Percentiles rank a stretch among this genome's conserved stretches.
Conservation (phyloP, 345 rosid genomes). For the Melastoma malabathricum region DNA sequence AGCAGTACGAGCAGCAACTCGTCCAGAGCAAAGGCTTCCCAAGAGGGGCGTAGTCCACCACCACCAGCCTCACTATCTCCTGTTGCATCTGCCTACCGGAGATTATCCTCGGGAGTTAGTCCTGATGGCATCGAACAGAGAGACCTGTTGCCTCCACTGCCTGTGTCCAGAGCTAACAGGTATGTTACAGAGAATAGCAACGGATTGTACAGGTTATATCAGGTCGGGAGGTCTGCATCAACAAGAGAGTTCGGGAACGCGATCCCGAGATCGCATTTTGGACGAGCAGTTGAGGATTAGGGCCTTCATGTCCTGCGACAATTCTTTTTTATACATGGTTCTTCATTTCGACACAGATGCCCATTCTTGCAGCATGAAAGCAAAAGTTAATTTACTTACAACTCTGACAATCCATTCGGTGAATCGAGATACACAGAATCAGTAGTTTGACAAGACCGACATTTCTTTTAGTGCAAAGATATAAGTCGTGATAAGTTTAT, state of each 20-base stretch:
- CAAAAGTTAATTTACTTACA: no score
- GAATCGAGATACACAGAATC: no score
- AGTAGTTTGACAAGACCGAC: no score
- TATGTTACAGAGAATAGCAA: slow-evolving; percentile 8
- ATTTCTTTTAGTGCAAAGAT: no score
- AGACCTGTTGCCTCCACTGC: slow-evolving; percentile 26
- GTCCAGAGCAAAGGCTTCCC: slow-evolving; percentile 15
- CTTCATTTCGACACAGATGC: no score
- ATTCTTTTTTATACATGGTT: no score
- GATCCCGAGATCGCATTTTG: slow-evolving; percentile 20
- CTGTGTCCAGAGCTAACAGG: slow-evolving; percentile 11
- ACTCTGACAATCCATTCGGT: no score
- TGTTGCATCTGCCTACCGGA: slow-evolving; percentile 8
- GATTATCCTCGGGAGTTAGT: slow-evolving; percentile 9
- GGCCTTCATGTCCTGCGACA: neutral
- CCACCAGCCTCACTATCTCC: slow-evolving; percentile 10
- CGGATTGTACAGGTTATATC: slow-evolving; percentile 19
- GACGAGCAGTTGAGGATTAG: slow-evolving; percentile 19
- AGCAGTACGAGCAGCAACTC: slow-evolving; percentile 25
- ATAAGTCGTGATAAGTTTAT: no score
- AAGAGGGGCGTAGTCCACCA: slow-evolving; percentile 8
- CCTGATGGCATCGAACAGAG: slow-evolving; percentile 9
- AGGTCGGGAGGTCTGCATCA: slow-evolving; percentile 32
- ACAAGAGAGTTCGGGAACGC: slow-evolving; percentile 34
- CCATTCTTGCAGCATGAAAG: no score